phyloP scores from a whole-genome alignment of 2,329 filamentous ascomycete genomes.

The Thelonectria blattea region DNA sequence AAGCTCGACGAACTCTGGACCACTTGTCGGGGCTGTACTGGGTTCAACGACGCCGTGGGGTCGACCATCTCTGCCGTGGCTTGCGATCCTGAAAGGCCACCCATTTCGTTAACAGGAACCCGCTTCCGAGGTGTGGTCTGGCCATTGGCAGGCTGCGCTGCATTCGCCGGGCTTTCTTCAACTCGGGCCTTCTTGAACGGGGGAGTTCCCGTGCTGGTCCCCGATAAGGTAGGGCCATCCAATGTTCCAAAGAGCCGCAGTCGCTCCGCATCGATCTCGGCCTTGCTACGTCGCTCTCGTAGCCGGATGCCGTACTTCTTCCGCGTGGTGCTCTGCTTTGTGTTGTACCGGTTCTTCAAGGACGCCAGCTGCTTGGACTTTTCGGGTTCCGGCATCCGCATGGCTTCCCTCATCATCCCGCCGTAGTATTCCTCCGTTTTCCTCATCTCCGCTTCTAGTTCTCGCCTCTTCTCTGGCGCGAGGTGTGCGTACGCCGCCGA shows the following conservation, averaged over 20 bases:
- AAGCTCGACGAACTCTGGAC: constrained; percentile 6
- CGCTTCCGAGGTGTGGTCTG: constrained; percentile 33
- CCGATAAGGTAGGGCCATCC: constrained; percentile 20
- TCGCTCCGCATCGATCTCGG: constrained; percentile 54
- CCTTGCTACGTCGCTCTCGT: constrained; percentile 54
- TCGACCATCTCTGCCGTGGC: constrained; percentile 47
- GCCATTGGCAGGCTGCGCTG: not conserved
- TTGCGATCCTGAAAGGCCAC: constrained; percentile 43
- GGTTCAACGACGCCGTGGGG: constrained; percentile 40
- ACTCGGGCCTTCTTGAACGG: constrained; percentile 36
- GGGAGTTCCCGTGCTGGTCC: constrained; percentile 13
- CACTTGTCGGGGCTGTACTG: constrained; percentile 30
- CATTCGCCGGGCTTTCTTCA: constrained; percentile 12
- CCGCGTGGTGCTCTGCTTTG: constrained; percentile 61
- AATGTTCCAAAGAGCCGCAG: constrained; percentile 42
- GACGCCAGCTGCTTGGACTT: constrained; percentile 45
- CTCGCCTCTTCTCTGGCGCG: constrained; percentile 32
- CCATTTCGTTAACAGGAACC: constrained; percentile 43
- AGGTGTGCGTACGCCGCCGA: constrained; percentile 57
- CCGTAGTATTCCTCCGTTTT: constrained; percentile 45
- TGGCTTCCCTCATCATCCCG: constrained; percentile 50
- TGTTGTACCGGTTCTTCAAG: constrained; percentile 60
- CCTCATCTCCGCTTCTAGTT: constrained; percentile 41
- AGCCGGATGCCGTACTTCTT: constrained; percentile 65
- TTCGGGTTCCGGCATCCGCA: constrained; percentile 44